phyloP scores from a whole-genome alignment of 371 early-diverging fungal species.

The Mortierella sp. region DNA sequence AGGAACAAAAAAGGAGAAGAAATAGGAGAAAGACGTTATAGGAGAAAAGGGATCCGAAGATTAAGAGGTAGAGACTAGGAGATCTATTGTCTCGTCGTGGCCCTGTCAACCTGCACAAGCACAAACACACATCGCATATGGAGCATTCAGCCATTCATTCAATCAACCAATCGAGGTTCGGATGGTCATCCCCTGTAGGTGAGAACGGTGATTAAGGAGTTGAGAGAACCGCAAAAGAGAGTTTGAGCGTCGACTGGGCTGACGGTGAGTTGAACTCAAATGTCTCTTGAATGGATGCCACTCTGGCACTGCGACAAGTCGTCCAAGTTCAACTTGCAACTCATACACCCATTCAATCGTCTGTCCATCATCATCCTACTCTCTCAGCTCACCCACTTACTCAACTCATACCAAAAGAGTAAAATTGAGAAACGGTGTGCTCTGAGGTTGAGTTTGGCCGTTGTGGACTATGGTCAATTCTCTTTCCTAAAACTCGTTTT shows the following conservation, averaged over 20 bases:
- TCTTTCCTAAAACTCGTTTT: neutral
- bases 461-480: neutral
- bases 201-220: slow-evolving; percentile 9
- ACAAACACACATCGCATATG: no score
- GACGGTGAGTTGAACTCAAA: slow-evolving; percentile 1
- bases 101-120: no score
- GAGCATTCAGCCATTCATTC: neutral
- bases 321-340: neutral
- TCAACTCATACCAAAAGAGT: neutral
- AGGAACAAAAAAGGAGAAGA: neutral
- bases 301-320: neutral
- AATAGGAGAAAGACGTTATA: neutral
- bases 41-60: neutral
- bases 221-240: slow-evolving; percentile 10
- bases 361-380: neutral
- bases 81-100: neutral
- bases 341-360: neutral
- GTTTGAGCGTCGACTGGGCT: slow-evolving; percentile 7
- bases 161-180: neutral
- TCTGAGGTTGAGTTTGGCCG: neutral
- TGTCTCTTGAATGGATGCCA: neutral
- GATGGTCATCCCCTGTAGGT: neutral
- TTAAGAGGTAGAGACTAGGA: neutral
- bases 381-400: no score
- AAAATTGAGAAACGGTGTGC: neutral